These are phyloP conservation scores for Gentiana straminea DNA, from an alignment of 257 asterid genomes.

Conservation along the genomic window DNA sequence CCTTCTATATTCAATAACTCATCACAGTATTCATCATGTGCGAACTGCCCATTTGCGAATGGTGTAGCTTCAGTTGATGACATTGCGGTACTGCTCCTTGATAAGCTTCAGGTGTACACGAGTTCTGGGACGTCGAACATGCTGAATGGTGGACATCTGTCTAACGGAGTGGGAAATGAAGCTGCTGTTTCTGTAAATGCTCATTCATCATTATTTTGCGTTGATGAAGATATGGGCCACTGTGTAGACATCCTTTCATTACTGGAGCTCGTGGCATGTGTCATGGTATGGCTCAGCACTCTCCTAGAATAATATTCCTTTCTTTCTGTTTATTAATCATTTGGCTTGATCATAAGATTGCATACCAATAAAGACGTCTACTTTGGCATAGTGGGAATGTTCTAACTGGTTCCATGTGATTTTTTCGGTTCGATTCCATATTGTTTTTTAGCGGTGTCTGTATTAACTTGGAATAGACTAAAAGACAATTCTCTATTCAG, in stretches of 20 bases:
- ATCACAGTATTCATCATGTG: slow-evolving; percentile 27
- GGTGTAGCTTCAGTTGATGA: slow-evolving; percentile 45
- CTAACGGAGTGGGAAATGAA: slow-evolving; percentile 15
- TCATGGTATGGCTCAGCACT: slow-evolving; percentile 48
- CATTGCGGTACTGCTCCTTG: slow-evolving; percentile 44
- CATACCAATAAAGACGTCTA: too few relatives aligned
- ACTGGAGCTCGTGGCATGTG: slow-evolving; percentile 56
- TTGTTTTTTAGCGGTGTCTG: too few relatives aligned
- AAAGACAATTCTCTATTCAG: too few relatives aligned
- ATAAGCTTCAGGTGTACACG: slow-evolving; percentile 41
- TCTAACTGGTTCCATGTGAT: too few relatives aligned
- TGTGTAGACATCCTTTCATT: slow-evolving; percentile 52
- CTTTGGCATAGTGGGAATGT: too few relatives aligned
- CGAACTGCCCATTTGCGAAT: slow-evolving; percentile 58
- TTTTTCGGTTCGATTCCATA: too few relatives aligned
- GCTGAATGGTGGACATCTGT: slow-evolving; percentile 11
- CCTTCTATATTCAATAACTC: slow-evolving; percentile 17
- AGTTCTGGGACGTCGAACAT: slow-evolving; percentile 14
- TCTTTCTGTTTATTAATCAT: too few relatives aligned
- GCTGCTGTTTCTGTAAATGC: slow-evolving; percentile 19
- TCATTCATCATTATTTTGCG: slow-evolving; percentile 8
- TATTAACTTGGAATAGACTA: too few relatives aligned
- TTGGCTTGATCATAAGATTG: too few relatives aligned
- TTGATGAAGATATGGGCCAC: slow-evolving; percentile 25
- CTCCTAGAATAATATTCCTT: not conserved